Evolutionary conservation across 2,329 filamentous ascomycete species (phyloP).

Genomic region (Trichoderma oligosporum): DNA sequence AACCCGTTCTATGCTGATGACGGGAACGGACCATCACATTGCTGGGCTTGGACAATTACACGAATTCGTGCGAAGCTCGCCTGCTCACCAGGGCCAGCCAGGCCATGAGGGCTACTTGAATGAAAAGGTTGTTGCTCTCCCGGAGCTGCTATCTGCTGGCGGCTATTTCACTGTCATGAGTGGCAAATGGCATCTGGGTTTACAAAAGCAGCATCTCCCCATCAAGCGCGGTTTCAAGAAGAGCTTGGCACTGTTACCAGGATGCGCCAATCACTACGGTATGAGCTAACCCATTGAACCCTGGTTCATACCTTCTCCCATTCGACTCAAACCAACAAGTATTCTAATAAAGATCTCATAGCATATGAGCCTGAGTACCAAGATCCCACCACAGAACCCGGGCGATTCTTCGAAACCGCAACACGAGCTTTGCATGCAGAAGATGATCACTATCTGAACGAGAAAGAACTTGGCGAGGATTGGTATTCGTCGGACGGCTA

Average conservation of each 20-base stretch:
- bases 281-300: neutral
- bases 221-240: constrained; percentile 56
- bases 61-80: constrained; percentile 16
- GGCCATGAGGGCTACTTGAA: constrained; percentile 64
- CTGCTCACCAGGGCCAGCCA: constrained; percentile 51
- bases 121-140: constrained; percentile 53
- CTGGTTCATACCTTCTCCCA: neutral
- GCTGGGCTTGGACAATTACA: constrained; percentile 42
- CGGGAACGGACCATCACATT: constrained; percentile 52
- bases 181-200: constrained; percentile 61
- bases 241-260: constrained; percentile 57
- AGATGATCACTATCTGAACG: constrained; percentile 5
- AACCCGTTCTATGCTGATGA: constrained; percentile 63
- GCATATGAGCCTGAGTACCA: constrained; percentile 15
- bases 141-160: constrained; percentile 54
- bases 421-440: constrained; percentile 13
- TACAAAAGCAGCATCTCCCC: constrained; percentile 55
- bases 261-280: constrained; percentile 51
- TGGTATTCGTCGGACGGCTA: constrained; percentile 43
- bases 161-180: constrained; percentile 60
- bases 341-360: neutral
- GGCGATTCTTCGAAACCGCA: constrained; percentile 14
- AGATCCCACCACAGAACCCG: constrained; percentile 9
- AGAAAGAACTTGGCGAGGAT: constrained; percentile 9
- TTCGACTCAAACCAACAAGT: neutral